Conservation (phyloP, 2,329 filamentous ascomycete species). For the Plenodomus tracheiphilus region DNA sequence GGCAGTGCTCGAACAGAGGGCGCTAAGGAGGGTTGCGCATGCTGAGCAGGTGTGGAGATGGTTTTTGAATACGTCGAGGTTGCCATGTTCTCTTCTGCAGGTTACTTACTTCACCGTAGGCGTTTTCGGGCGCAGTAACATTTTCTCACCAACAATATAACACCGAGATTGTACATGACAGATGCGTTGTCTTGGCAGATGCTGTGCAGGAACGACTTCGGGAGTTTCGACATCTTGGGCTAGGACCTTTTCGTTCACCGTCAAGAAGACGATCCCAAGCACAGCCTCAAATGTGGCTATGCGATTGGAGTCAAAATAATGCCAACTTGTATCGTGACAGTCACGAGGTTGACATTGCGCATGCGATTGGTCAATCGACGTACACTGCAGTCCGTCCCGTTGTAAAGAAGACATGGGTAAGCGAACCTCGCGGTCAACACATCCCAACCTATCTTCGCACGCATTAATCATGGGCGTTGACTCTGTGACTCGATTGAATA, state of each 20-base stretch:
- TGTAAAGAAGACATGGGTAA: slow-evolving; percentile 3
- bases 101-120: slow-evolving; percentile 3
- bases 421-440: not conserved
- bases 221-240: not conserved
- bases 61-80: not conserved
- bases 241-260: slow-evolving; percentile 1
- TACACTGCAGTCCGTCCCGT: not conserved
- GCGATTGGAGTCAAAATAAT: not conserved
- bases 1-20: slow-evolving; percentile 70
- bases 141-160: slow-evolving; percentile 4
- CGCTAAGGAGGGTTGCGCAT: slow-evolving; percentile 91
- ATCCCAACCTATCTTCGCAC: not conserved
- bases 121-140: not conserved
- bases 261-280: not conserved
- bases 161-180: not conserved
- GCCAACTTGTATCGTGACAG: not conserved
- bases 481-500: not conserved
- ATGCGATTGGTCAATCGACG: not conserved
- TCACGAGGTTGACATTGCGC: slow-evolving; percentile 1
- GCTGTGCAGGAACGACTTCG: not conserved
- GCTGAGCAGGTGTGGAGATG: slow-evolving; percentile 52
- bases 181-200: not conserved
- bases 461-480: not conserved
- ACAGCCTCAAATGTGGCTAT: not conserved
- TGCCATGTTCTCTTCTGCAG: not conserved